phyloP scores from a whole-genome alignment of 148 eudicot species.

The Beta vulgaris region DNA sequence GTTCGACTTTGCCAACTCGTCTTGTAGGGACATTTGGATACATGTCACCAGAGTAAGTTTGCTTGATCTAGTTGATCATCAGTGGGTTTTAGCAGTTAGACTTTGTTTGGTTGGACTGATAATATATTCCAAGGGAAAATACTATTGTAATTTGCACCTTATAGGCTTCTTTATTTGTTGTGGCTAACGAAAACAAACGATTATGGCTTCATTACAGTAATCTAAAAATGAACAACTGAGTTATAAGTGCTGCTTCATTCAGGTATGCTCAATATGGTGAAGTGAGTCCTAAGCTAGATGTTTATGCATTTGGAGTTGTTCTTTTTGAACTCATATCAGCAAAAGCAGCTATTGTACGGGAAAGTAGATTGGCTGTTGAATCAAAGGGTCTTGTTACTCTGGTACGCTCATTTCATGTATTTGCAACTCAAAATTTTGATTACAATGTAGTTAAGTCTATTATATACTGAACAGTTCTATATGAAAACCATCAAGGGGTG shows the following conservation, averaged over 20 bases:
- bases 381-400: conserved; percentile 55
- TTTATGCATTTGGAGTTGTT: conserved; percentile 82
- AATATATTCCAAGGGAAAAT: too few relatives aligned
- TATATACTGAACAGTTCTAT: too few relatives aligned
- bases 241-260: conserved; percentile 9
- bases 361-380: conserved; percentile 33
- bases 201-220: too few relatives aligned
- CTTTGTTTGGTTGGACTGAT: too few relatives aligned
- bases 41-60: conserved; percentile 74
- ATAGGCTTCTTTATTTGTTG: too few relatives aligned
- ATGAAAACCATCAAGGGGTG: too few relatives aligned
- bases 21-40: conserved; percentile 70
- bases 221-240: too few relatives aligned
- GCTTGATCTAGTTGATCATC: too few relatives aligned
- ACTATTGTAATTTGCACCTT: too few relatives aligned
- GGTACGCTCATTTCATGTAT: conserved; percentile 34
- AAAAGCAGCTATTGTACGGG: conserved; percentile 63
- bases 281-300: conserved; percentile 70
- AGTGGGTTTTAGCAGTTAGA: too few relatives aligned
- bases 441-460: too few relatives aligned
- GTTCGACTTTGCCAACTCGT: conserved; percentile 45
- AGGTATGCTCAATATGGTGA: conserved; percentile 74
- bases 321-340: conserved; percentile 77
- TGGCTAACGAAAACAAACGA: too few relatives aligned
- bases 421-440: not conserved